Conservation (phyloP, 78 protist species). For the Emiliania huxleyi region DNA sequence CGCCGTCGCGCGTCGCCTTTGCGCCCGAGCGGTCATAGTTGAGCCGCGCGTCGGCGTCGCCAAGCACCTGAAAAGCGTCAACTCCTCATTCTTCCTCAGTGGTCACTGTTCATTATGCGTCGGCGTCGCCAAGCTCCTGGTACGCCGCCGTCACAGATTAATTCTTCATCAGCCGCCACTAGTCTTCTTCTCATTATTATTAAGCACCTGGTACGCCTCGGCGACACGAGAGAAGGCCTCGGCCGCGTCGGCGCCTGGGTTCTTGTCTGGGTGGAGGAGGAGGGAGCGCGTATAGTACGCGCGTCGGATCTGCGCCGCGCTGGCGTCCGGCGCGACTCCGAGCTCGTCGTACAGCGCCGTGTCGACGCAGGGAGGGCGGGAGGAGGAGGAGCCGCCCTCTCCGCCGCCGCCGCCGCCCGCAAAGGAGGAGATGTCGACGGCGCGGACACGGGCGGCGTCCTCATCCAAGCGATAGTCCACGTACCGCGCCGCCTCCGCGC, state of each 20-base stretch:
- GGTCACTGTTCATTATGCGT: no score
- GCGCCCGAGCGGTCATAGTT: background rate
- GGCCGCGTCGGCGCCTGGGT: background rate
- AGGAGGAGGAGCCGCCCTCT: background rate
- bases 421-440: background rate
- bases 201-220: background rate
- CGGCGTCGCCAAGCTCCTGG: background rate
- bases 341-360: background rate
- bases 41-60: background rate
- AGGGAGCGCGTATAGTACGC: background rate
- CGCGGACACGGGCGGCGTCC: background rate
- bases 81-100: no score
- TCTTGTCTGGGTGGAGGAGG: conserved; percentile 4
- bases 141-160: no score
- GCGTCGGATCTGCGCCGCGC: background rate
- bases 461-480: background rate
- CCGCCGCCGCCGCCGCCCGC: background rate
- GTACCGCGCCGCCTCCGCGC: background rate
- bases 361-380: background rate
- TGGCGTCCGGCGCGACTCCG: background rate
- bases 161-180: no score
- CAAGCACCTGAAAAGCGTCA: background rate
- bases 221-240: background rate
- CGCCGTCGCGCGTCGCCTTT: background rate
- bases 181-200: no score